Conservation (phyloP, 768 basidiomycete species). For the Thelephora aurantiotincta region DNA sequence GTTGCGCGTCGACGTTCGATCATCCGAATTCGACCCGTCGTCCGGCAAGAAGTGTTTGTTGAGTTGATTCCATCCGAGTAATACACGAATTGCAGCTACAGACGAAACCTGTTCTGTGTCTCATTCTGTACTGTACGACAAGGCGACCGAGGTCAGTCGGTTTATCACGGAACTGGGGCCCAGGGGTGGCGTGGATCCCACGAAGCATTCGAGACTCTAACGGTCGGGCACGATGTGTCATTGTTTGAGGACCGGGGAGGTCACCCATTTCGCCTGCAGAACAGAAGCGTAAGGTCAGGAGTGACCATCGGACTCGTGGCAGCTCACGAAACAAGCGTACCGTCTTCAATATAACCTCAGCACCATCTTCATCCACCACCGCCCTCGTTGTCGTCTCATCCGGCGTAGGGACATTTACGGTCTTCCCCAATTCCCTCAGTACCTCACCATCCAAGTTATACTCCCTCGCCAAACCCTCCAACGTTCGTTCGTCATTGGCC, state of each 20-base stretch:
- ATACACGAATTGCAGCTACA: too few relatives aligned
- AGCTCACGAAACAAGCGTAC: conserved; percentile 21
- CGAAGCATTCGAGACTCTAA: too few relatives aligned
- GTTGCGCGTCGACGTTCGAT: too few relatives aligned
- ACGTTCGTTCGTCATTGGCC: conserved; percentile 22
- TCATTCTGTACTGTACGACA: too few relatives aligned
- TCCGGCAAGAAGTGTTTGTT: too few relatives aligned
- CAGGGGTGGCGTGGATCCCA: too few relatives aligned
- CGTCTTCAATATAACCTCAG: conserved; percentile 35
- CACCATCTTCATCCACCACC: conserved; percentile 37
- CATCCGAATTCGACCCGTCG: too few relatives aligned
- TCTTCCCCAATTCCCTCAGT: conserved; percentile 35
- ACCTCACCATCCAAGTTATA: conserved; percentile 40
- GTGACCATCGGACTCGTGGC: neutral
- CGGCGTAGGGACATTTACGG: conserved; percentile 55
- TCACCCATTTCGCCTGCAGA: neutral
- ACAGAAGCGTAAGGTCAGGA: conserved; percentile 2
- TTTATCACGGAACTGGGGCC: too few relatives aligned
- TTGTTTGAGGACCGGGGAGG: neutral
- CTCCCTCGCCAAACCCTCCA: conserved; percentile 35
- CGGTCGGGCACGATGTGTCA: too few relatives aligned
- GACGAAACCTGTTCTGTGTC: too few relatives aligned
- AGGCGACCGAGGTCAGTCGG: too few relatives aligned
- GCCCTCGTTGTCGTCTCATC: conserved; percentile 29
- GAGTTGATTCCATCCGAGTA: too few relatives aligned